phyloP scores from a whole-genome alignment of 2,329 filamentous ascomycete species.

The Claviceps pazoutovae region DNA sequence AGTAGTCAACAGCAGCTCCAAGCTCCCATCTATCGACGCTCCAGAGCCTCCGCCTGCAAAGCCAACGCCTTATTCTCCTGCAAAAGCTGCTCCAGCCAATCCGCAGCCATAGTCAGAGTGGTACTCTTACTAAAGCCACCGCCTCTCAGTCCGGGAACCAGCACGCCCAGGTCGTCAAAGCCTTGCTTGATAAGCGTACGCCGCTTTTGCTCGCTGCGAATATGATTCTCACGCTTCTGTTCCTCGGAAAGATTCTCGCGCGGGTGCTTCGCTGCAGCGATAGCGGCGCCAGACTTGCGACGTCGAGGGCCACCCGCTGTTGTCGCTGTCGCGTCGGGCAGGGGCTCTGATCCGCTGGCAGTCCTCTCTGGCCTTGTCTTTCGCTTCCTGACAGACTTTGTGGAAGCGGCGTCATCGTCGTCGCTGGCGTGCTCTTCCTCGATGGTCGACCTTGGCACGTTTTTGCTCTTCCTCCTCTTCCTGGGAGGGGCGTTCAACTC shows the following conservation, averaged over 20 bases:
- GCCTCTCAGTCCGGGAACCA: slow-evolving; percentile 61
- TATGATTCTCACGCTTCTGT: slow-evolving; percentile 76
- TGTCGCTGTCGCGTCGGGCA: slow-evolving; percentile 16
- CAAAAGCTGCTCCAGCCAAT: slow-evolving; percentile 63
- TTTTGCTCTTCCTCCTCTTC: slow-evolving; percentile 43
- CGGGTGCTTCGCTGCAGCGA: slow-evolving; percentile 28
- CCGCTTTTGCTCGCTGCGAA: slow-evolving; percentile 75
- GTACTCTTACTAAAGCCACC: slow-evolving; percentile 75
- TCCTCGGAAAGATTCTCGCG: slow-evolving; percentile 66
- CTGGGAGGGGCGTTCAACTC: slow-evolving; percentile 28
- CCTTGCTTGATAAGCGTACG: slow-evolving; percentile 69
- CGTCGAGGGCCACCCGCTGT: slow-evolving; percentile 27
- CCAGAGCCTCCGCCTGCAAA: slow-evolving; percentile 1
- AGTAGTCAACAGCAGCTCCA: too few species aligned
- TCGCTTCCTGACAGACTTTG: slow-evolving; percentile 27
- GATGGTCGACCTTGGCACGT: slow-evolving; percentile 24
- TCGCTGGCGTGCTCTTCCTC: slow-evolving; percentile 19
- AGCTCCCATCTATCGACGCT: background rate
- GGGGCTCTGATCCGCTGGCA: slow-evolving; percentile 15
- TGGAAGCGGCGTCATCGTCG: slow-evolving; percentile 22
- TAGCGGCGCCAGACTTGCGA: slow-evolving; percentile 32
- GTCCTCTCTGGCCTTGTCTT: slow-evolving; percentile 31
- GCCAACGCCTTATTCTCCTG: slow-evolving; percentile 51
- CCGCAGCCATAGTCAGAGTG: slow-evolving; percentile 59
- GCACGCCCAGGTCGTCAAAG: slow-evolving; percentile 63